Base-by-base conservation (phyloP, 192 early-diverging fungal species). In the Backusella macrospora region DNA sequence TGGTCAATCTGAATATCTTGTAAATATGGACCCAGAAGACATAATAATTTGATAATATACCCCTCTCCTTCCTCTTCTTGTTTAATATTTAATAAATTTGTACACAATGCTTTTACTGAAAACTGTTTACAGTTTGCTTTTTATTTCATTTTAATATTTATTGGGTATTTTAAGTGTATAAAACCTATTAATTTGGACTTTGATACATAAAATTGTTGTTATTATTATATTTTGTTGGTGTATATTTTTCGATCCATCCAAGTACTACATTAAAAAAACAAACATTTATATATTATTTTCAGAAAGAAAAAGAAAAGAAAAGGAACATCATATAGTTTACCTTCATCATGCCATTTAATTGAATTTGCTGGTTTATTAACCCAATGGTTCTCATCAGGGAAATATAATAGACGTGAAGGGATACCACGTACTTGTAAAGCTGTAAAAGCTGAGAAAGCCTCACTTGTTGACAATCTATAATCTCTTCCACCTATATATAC, bases 351-450 rank as follows among this genome's bases (percentile, higher is more conserved):
- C 91, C 91, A 93, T 65, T 79, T 82, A 62, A 94, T 81, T 67
- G 87, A 88, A 77, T 94, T 94, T 37, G 88, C 90, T 6, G 91
- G 87, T 76, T 94, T 92, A 45, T 91, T 79, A 46, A 93, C 89
- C 68, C 74, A 76, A 48, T 72, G 75, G 37, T 86, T 86, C 71
- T 94, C 92, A 72, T 92, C 90, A 14, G 88, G 88, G 76, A 95
- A 95, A 70, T 92, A 92, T 43, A 95, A 65, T 13, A 94, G 78
- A 3, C 87, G 82, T 0, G 91, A 86, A 37, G 88, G 88, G 10
- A 94, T 85, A 39, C 89, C 88, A 59, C 83, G 85, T 40, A 93
- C 87, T 71, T 92, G 90, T 34, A 95, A 80, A 62, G 92, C 87
- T 0, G 93, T 89, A 80, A 92, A 95, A 0, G 90, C 82, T 2